Evolutionary conservation across 495 filamentous ascomycete genomes (phyloP), one percentile per base, ranked within the genome.

Genomic region (Tuber magnatum): DNA sequence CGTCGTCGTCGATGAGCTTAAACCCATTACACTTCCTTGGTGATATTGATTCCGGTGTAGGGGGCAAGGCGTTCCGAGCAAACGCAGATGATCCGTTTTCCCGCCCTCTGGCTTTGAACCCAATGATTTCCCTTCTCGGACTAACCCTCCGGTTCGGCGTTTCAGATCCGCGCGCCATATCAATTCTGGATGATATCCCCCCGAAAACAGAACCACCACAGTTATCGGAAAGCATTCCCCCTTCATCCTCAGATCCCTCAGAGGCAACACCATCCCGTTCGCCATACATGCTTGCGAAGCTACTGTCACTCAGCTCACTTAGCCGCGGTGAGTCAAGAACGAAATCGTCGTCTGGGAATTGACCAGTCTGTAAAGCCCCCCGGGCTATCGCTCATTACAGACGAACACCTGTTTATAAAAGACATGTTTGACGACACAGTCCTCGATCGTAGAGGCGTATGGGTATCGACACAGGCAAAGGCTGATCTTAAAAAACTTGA

Each of bases 291-390:
- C 89, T 91, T 18, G 92, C 78, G 77, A 94, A 92, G 43, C 91
- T 93, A 79, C 91, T 92, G 83, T 94, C 91, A 80, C 92, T 94
- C 41, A 94, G 86, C 28, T 92, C 86, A 77, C 92, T 94, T 32
- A 94, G 84, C 70, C 90, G 87, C 12, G 91, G 91, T 71, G 78
- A 80, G 32, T 75, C 78, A 28, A 72, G 69, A 69, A 69, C 43
- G 9, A 46, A 42, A 48, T 73, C 73, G 44, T 46, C 61, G 48
- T 69, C 71, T 38, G 77, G 77, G 24, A 76, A 79, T 72, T 73
- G 69, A 24, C 44, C 69, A n/a, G 42, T 46, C 32, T 69, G 72
- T 32, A 68, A 68, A 10, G n/a, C 74, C 73, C 42, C 43, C 42
- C 14, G 72, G 77, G 28, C 22, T 74, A 35, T 75, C 77, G 48